phyloP scores from a whole-genome alignment of 225 moss, liverwort and hornwort genomes.

The Polytrichum commune region DNA sequence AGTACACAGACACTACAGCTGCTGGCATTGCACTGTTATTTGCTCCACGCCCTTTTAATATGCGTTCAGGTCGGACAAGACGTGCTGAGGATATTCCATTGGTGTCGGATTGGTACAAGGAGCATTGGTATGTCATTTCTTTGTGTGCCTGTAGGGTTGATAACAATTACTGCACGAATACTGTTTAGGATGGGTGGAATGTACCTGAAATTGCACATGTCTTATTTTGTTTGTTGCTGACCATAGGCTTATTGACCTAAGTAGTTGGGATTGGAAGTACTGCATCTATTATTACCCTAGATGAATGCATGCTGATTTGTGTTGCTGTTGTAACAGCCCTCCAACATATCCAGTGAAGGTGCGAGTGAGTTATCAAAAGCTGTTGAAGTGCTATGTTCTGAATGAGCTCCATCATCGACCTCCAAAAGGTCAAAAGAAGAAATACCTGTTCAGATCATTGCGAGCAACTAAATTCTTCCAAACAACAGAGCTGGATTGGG shows the following conservation, averaged over 20 bases:
- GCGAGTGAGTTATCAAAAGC: constrained; percentile 98
- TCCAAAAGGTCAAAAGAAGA: constrained; percentile 99
- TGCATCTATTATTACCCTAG: too few relatives aligned
- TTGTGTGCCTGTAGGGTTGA: too few relatives aligned
- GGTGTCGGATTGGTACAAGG: constrained; percentile 99
- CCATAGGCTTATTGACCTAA: too few relatives aligned
- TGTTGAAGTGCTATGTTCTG: constrained; percentile 94
- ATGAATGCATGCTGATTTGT: neutral
- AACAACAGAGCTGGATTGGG: constrained; percentile 98
- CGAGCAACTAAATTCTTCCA: constrained; percentile 99
- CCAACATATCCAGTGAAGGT: constrained; percentile 99
- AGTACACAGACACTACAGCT: constrained; percentile 97
- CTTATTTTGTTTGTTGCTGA: too few relatives aligned
- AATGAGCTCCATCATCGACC: constrained; percentile 99
- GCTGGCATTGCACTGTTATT: constrained; percentile 94
- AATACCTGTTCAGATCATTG: constrained; percentile 87
- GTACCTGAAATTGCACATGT: too few relatives aligned
- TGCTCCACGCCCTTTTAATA: constrained; percentile 96
- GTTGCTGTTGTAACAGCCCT: constrained; percentile 45
- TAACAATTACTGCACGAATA: too few relatives aligned
- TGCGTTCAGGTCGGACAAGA: constrained; percentile 97
- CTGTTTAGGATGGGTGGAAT: too few relatives aligned
- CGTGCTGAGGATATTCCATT: constrained; percentile 97
- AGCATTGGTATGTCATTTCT: constrained; percentile 62
- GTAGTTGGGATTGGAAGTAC: too few relatives aligned